Conservation (phyloP, 352 stramenopile genomes). For the Elongisporangium prolatum region DNA sequence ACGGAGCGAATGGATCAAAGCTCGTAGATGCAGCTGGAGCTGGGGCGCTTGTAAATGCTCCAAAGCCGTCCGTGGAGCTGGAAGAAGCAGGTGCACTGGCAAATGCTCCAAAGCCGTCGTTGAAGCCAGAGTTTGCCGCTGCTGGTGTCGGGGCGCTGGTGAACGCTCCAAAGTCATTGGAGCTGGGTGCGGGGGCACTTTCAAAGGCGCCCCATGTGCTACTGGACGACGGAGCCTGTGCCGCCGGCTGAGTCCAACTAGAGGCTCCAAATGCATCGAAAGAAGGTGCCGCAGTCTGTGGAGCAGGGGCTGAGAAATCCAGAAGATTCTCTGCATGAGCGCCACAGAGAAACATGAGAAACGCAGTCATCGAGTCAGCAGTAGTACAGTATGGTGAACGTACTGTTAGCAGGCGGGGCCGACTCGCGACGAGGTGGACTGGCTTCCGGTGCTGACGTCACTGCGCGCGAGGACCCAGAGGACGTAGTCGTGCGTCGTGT, state of each 20-base stretch:
- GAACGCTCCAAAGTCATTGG: slow-evolving; percentile 43
- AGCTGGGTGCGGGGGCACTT: slow-evolving; percentile 14
- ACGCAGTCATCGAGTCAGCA: neutral
- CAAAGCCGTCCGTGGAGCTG: neutral
- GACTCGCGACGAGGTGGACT: slow-evolving; percentile 6
- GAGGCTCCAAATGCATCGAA: slow-evolving; percentile 41
- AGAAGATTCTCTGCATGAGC: slow-evolving; percentile 38
- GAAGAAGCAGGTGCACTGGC: neutral
- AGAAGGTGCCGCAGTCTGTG: slow-evolving; percentile 7
- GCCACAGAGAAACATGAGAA: slow-evolving; percentile 1
- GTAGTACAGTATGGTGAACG: no score
- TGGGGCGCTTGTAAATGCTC: neutral
- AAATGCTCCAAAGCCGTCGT: neutral
- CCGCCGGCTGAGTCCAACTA: slow-evolving; percentile 8
- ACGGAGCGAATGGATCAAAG: slow-evolving; percentile 27
- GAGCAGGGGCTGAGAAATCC: slow-evolving; percentile 39
- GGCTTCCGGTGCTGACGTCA: slow-evolving; percentile 4
- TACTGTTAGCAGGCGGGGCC: neutral
- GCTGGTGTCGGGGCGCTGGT: slow-evolving; percentile 10
- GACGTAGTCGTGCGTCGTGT: neutral
- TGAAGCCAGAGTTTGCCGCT: slow-evolving; percentile 1
- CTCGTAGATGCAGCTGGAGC: slow-evolving; percentile 4
- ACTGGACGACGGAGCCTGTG: slow-evolving; percentile 10
- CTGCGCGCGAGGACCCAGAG: neutral
- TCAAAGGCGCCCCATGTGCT: slow-evolving; percentile 21